phyloP scores from a whole-genome alignment of 2,329 filamentous ascomycete species.

The Paraphoma chrysanthemicola region DNA sequence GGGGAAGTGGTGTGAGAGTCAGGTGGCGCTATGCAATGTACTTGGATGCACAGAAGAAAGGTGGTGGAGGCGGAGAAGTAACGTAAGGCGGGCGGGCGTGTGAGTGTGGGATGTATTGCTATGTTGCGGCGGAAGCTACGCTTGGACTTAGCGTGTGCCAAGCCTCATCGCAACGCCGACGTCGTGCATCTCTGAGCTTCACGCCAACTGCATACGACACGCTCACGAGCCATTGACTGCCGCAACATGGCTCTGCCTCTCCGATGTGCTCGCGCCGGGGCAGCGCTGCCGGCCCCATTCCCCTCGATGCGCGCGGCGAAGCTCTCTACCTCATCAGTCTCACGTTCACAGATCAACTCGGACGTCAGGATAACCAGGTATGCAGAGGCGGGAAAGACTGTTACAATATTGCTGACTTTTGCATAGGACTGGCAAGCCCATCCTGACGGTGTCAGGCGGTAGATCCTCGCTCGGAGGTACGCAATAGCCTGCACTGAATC shows the following conservation, averaged over 20 bases:
- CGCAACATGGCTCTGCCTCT: slow-evolving; percentile 49
- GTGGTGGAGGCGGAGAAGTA: slow-evolving; percentile 4
- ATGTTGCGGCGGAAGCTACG: slow-evolving; percentile 30
- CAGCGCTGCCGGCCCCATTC: slow-evolving; percentile 43
- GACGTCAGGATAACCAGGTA: slow-evolving; percentile 84
- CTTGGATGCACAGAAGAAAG: background rate
- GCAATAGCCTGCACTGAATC: slow-evolving; percentile 10
- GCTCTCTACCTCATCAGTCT: slow-evolving; percentile 33
- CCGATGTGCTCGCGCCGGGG: slow-evolving; percentile 49
- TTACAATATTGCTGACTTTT: slow-evolving; percentile 14
- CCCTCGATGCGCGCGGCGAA: slow-evolving; percentile 34
- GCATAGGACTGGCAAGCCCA: slow-evolving; percentile 85
- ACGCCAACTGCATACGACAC: slow-evolving; percentile 34
- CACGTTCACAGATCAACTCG: slow-evolving; percentile 58
- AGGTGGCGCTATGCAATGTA: background rate
- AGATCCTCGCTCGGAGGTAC: slow-evolving; percentile 88
- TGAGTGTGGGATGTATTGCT: slow-evolving; percentile 29
- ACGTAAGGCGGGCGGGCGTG: slow-evolving; percentile 1
- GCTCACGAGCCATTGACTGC: slow-evolving; percentile 47
- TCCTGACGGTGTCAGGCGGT: slow-evolving; percentile 86
- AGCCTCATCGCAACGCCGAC: slow-evolving; percentile 24
- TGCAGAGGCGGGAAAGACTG: background rate
- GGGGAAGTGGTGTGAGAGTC: slow-evolving; percentile 1
- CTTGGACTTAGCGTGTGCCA: slow-evolving; percentile 23
- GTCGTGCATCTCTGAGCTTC: slow-evolving; percentile 28